Base-by-base conservation (phyloP, 2,329 filamentous ascomycete genomes). In the Diaporthe ilicicola region DNA sequence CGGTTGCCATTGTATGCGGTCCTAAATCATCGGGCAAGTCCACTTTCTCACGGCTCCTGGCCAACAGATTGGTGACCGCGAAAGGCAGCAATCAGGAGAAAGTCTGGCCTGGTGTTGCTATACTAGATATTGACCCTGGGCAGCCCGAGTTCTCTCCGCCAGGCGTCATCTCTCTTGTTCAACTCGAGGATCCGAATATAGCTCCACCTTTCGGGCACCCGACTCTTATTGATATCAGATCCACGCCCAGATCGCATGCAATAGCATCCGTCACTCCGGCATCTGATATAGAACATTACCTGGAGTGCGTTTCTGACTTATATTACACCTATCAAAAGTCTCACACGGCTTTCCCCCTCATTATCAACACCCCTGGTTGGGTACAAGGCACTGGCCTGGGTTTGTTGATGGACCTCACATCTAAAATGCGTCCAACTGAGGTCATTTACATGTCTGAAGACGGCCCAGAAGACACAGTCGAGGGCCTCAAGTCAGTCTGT, bases 351-450 rank as follows among this genome's bases (percentile, higher is more conserved):
- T 83, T 80, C 15, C 90, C 92, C 0, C 81, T 95, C 0, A 80
- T 95, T 8, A 85, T 95, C 76, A 95, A 95, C 77, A 93, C 91
- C 0, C 89, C 92, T 1, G 92, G 92, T 3, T 94, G 92, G 90
- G 87, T 93, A 29, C 88, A 91, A 71, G 91, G 92, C 0, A 90
- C 91, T 0, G 92, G 92, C 0, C 84, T 94, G 0, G 89, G 91
- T 74, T 82, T 93, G 0, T 81, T 95, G 0, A 82, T 85, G 7
- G 84, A 88, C 13, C 79, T 94, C 5, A 85, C 92, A 42, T 74
- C 79, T 5, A 82, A 80, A 19, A 80, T 90, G 8, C 83, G 83
- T 32, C 89, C 91, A 1, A 87, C 87, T 0, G 87, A 92, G 70
- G 84, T 93, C 2, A 80, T 94, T 24, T 92, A 93, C 79, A 88